phyloP scores from a whole-genome alignment of 345 rosid genomes.

The Mallotus nudiflorus region DNA sequence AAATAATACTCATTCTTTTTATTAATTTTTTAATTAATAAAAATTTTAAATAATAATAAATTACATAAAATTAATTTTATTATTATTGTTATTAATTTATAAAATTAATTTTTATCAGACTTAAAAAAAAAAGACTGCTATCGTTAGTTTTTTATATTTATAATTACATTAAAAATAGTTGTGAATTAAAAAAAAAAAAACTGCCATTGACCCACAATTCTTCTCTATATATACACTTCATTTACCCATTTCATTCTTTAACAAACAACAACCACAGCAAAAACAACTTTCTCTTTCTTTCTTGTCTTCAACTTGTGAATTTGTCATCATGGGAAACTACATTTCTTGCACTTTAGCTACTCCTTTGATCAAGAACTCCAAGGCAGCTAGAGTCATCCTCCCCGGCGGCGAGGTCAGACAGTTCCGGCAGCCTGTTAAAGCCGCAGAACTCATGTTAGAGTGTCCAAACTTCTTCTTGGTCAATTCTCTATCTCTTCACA shows the following conservation, averaged over 20 bases:
- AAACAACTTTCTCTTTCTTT: neutral
- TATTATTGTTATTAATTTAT: no score
- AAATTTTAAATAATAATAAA: no score
- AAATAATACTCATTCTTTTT: no score
- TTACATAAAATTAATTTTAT: no score
- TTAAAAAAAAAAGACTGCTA: no score
- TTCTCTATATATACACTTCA: neutral
- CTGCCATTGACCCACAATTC: neutral
- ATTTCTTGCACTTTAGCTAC: conserved; percentile 55
- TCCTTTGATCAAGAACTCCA: conserved; percentile 36
- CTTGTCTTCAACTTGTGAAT: neutral
- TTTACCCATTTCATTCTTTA: neutral
- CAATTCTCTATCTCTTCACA: conserved; percentile 60
- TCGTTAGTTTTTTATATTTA: no score
- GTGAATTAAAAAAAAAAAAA: no score
- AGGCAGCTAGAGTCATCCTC: conserved; percentile 54
- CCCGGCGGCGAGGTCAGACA: conserved; percentile 68
- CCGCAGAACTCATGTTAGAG: conserved; percentile 90
- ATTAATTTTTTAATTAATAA: no score
- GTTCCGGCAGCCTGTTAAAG: conserved; percentile 54
- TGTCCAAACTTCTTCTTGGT: conserved; percentile 72
- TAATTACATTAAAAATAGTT: neutral
- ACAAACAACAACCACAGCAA: neutral
- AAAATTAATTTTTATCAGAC: neutral
- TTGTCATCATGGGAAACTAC: conserved; percentile 95